Percentiles rank a stretch among this genome's conserved stretches.
phyloP scores from a whole-genome alignment of 2,329 filamentous ascomycete species.

The Exophiala lecanii-corni region DNA sequence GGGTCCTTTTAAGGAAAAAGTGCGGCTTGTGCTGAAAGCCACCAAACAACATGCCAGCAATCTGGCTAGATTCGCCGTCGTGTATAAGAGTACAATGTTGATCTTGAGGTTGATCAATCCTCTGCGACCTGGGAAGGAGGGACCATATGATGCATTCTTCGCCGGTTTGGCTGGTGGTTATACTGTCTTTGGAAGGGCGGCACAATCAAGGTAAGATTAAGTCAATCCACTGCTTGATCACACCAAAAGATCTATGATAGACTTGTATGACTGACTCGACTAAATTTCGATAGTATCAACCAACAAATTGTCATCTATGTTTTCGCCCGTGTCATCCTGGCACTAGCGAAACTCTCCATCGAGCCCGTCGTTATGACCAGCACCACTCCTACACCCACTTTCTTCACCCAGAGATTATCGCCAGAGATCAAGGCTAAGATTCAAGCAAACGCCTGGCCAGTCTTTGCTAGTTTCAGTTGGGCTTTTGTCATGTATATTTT shows the following conservation, averaged over 20 bases:
- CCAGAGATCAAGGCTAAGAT: constrained; percentile 41
- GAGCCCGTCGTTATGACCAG: constrained; percentile 47
- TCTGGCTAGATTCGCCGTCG: constrained; percentile 80
- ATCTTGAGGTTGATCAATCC: constrained; percentile 58
- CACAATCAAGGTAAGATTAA: constrained; percentile 49
- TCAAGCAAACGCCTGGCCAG: constrained; percentile 76
- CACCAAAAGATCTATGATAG: constrained; percentile 22
- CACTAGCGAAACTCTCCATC: constrained; percentile 76
- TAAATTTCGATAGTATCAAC: constrained; percentile 24
- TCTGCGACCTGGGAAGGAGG: constrained; percentile 50
- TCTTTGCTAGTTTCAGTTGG: constrained; percentile 88
- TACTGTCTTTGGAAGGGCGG: constrained; percentile 79
- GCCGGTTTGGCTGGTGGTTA: constrained; percentile 88
- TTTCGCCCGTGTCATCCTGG: constrained; percentile 83
- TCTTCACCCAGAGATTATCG: constrained; percentile 29
- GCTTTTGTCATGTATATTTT: constrained; percentile 94
- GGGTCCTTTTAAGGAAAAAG: constrained; percentile 81
- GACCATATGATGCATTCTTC: constrained; percentile 76
- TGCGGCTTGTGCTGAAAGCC: constrained; percentile 71
- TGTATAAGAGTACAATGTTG: constrained; percentile 84
- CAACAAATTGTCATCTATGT: constrained; percentile 91
- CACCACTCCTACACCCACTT: constrained; percentile 22
- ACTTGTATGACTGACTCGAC: no score
- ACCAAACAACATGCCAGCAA: constrained; percentile 89
- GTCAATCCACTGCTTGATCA: constrained; percentile 60